Base-by-base conservation (phyloP, 495 filamentous ascomycete species). In the Hypoxylon lienhwacheense region DNA sequence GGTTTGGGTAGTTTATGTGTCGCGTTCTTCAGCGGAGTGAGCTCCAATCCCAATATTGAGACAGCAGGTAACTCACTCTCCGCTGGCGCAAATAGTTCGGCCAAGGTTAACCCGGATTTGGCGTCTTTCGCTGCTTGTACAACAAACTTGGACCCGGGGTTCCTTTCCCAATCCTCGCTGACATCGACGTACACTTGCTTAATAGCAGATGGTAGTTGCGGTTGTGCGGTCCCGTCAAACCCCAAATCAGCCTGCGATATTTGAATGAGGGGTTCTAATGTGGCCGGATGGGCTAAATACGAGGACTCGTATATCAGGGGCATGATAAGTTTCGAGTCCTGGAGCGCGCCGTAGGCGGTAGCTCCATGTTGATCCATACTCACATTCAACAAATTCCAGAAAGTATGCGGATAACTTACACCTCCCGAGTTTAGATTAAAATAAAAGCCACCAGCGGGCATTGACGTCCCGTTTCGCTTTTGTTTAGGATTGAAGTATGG, bases 311-410 rank as follows among this genome's bases (percentile, higher is more conserved):
- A 64, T 20, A 58, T 59, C 40, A 73, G 21, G 0, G 79, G 79
- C 78, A 82, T 82, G 15, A 61, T 66, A 6, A 67, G 44, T 3
- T 59, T 70, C 6, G 77, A 80, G 32, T 82, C 73, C 1, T 71
- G 71, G 11, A 74, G 61, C 7, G 50, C n/a, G n/a, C 74, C 60
- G 5, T 60, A 67, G 0, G 68, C 76, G 5, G 66, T 64, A 46
- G 37, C 59, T 2, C 41, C 67, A 42, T 41, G 66, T 54, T 41
- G 51, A 53, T 64, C 42, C 58, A 67, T 32, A 62, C 60, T 31
- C 50, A 68, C 36, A 67, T 66, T 48, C 67, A 69, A 29, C 54
- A 76, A 32, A 17, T 69, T 58, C 72, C 73, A 48, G 64, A 75
- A 64, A 59, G 66, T 58, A 66, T 73, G 17, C 54, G 76, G 42